These are phyloP conservation scores for Acacia pycnantha DNA, from an alignment of 331 rosid genomes.

Conservation along the genomic window DNA sequence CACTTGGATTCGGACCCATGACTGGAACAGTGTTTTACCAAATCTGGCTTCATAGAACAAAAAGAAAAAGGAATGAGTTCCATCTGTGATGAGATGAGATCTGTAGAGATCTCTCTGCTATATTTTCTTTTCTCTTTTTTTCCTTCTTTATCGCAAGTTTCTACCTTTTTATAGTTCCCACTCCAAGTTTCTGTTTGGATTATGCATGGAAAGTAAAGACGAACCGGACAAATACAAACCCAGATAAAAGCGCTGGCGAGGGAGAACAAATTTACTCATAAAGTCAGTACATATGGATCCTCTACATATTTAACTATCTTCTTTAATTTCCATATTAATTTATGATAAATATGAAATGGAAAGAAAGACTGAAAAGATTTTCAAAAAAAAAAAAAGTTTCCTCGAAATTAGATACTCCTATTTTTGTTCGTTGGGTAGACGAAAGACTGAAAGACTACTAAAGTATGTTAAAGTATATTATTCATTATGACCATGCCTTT, in stretches of 20 bases:
- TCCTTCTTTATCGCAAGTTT: background rate
- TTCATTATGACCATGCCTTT: background rate
- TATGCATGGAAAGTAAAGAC: background rate
- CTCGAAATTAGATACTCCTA: background rate
- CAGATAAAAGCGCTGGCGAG: background rate
- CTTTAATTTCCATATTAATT: background rate
- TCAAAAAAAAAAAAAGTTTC: background rate
- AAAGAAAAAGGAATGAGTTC: slow-evolving; percentile 17
- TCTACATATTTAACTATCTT: background rate
- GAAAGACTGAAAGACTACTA: too few relatives aligned
- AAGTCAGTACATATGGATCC: background rate
- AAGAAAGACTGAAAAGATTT: background rate
- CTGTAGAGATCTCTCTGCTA: background rate
- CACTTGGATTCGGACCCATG: background rate
- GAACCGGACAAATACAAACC: background rate
- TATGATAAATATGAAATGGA: background rate
- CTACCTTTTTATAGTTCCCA: slow-evolving; percentile 2
- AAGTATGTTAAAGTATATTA: background rate
- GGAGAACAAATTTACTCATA: background rate
- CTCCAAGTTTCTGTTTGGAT: background rate
- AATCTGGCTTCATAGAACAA: slow-evolving; percentile 24
- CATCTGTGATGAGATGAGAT: background rate
- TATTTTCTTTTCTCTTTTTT: background rate
- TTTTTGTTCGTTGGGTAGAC: background rate
- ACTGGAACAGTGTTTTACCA: slow-evolving; percentile 38